Evolutionary conservation across 306 rosid genomes (phyloP), one percentile per base, ranked within the genome.

Genomic region (Casuarina glauca): DNA sequence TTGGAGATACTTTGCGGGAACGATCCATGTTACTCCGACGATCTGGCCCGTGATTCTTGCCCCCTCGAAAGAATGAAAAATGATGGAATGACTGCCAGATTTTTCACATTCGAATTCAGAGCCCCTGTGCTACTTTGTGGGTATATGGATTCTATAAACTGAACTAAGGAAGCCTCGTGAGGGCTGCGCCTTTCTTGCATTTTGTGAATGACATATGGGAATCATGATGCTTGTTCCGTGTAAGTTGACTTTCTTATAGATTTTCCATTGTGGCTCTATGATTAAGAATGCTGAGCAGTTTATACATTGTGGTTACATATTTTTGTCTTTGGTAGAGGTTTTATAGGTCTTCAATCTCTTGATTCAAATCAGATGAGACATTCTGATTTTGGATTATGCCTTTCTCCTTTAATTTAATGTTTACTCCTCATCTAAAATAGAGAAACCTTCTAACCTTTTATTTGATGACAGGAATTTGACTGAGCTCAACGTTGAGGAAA

Each of bases 401-500:
- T 26, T 26, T 26, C 32, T 36, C 72, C 58, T 48, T 58, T 17
- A 36, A 64, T 38, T 35, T 12, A 74, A 8, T 9, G n/a, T 73
- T 82, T 46, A 41, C 84, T 69, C 76, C 69, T 11, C 43, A 36
- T 39, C 72, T n/a, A 26, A 42, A 74, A 26, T 26, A 52, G 62
- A 39, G 70, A 45, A 58, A 79, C 69, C 48, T 39, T 78, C 70
- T 76, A 55, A 67, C 69, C 62, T 76, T 54, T 70, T 9, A 74
- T 78, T 80, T 82, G 83, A 74, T 73, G 70, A 72, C 91, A 93
- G 98, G 86, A 93, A 87, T 79, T 88, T 93, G 83, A 77, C 89
- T 2, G 93, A 89, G 82, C 93, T 93, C 13, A 96, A 91, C 88
- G 87, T 93, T 81, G 97, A 88, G 69, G 93, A 89, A 83, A 91